These are phyloP conservation scores for Irpex sp. DNA, from an alignment of 1,284 basidiomycete species.

Conservation along the genomic window DNA sequence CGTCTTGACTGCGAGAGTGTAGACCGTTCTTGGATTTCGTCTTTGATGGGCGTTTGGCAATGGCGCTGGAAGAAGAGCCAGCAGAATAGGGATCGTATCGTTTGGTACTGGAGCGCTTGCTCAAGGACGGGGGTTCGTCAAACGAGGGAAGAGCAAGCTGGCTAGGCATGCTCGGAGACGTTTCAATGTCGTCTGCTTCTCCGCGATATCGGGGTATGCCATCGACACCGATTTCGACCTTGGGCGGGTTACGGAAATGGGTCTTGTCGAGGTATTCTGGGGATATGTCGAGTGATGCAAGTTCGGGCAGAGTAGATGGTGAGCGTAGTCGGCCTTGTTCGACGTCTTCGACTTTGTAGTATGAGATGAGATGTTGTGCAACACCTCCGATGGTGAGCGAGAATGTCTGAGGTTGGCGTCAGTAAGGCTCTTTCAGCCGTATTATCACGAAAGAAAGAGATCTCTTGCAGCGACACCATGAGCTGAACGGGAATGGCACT, in stretches of 20 bases:
- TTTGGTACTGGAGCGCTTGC: constrained; percentile 40
- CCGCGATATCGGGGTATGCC: constrained; percentile 80
- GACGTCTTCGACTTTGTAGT: constrained; percentile 93
- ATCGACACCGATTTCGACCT: constrained; percentile 81
- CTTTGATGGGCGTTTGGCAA: constrained; percentile 29
- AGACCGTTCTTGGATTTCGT: constrained; percentile 21
- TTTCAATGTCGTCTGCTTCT: constrained; percentile 66
- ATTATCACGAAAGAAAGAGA: too few relatives aligned
- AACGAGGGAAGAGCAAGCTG: constrained; percentile 52
- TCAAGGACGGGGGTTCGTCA: constrained; percentile 35
- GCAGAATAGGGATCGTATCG: constrained; percentile 49
- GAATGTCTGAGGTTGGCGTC: constrained; percentile 65
- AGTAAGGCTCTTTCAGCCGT: neutral
- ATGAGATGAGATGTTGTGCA: constrained; percentile 93
- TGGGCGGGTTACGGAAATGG: constrained; percentile 87
- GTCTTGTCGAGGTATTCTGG: constrained; percentile 86
- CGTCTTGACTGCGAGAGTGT: constrained; percentile 20
- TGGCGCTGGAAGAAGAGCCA: constrained; percentile 12
- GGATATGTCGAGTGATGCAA: constrained; percentile 82
- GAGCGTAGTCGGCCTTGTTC: constrained; percentile 82
- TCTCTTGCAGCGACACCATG: too few relatives aligned
- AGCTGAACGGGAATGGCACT: too few relatives aligned
- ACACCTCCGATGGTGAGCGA: constrained; percentile 84
- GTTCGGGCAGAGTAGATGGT: constrained; percentile 86
- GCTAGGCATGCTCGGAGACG: constrained; percentile 40